phyloP scores from a whole-genome alignment of 2,329 filamentous ascomycete genomes.

The Talaromyces albobiverticillius region DNA sequence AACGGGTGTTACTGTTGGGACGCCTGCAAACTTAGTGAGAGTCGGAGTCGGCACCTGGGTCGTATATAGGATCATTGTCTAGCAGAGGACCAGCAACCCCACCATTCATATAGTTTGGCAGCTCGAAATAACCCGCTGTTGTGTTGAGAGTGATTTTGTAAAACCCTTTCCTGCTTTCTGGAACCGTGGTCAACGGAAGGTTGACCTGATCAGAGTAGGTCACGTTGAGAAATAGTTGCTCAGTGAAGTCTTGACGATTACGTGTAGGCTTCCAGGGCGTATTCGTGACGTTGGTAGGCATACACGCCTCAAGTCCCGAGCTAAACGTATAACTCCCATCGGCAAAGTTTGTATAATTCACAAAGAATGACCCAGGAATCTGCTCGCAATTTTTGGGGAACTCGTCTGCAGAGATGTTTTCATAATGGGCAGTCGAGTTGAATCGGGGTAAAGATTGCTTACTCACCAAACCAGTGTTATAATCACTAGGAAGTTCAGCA shows the following conservation, averaged over 20 bases:
- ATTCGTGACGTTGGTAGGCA: conserved; percentile 21
- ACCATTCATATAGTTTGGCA: conserved; percentile 29
- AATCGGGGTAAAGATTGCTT: conserved; percentile 27
- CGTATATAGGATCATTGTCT: neutral
- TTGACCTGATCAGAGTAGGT: neutral
- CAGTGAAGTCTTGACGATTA: conserved; percentile 27
- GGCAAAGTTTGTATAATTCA: conserved; percentile 14
- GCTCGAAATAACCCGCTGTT: conserved; percentile 31
- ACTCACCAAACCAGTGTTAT: conserved; percentile 25
- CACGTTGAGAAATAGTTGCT: conserved; percentile 27
- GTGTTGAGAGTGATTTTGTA: conserved; percentile 25
- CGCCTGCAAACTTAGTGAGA: too few species aligned
- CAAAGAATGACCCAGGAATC: conserved; percentile 19
- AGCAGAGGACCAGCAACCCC: conserved; percentile 16
- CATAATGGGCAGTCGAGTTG: conserved; percentile 23
- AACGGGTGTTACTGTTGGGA: too few species aligned
- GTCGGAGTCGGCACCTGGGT: neutral
- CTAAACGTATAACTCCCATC: neutral
- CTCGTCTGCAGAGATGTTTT: conserved; percentile 16
- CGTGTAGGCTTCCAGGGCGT: conserved; percentile 27
- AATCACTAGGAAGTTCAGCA: conserved; percentile 21
- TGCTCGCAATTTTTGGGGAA: conserved; percentile 21
- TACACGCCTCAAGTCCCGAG: conserved; percentile 25
- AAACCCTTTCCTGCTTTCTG: too few species aligned
- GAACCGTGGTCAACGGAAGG: too few species aligned